Percentiles rank a stretch among this genome's conserved stretches.
Evolutionary conservation across 257 asterid species (phyloP).

Genomic region (Penstemon barbatus): DNA sequence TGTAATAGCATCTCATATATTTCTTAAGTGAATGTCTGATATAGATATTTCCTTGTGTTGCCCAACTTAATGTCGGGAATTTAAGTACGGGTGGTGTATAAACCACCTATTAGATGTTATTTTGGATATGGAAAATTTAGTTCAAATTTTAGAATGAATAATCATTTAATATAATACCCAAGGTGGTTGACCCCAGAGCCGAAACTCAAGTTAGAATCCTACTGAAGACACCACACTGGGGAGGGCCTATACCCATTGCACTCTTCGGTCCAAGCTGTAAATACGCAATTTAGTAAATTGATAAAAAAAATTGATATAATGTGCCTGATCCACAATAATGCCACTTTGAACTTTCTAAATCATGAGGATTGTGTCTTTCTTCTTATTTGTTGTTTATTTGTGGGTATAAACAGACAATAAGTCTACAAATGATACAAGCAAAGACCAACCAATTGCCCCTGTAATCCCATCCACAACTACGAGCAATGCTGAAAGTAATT

Average conservation of each 20-base stretch:
- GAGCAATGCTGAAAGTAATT: conserved; percentile 69
- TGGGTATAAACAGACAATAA: conserved; percentile 55
- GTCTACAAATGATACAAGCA: conserved; percentile 61
- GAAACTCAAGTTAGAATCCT: too few relatives aligned
- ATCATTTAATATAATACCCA: too few relatives aligned
- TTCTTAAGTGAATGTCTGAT: too few relatives aligned
- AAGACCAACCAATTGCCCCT: conserved; percentile 66
- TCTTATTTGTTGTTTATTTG: conserved; percentile 31
- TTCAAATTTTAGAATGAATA: too few relatives aligned
- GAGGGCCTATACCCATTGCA: too few relatives aligned
- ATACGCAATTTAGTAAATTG: too few relatives aligned
- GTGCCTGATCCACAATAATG: not conserved
- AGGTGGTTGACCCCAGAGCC: too few relatives aligned
- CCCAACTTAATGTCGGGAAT: not conserved
- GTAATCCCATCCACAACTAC: conserved; percentile 64
- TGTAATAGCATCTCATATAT: too few relatives aligned
- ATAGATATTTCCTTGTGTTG: too few relatives aligned
- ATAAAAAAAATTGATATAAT: not conserved
- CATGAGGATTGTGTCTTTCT: conserved; percentile 9
- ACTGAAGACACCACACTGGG: too few relatives aligned
- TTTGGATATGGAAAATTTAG: not conserved
- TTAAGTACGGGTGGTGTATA: not conserved
- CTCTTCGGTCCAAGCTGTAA: too few relatives aligned
- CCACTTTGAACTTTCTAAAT: not conserved
- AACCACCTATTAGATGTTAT: conserved; percentile 5